Conservation (phyloP, 805 yeast genomes). For the Zygosaccharomyces siamensis region DNA sequence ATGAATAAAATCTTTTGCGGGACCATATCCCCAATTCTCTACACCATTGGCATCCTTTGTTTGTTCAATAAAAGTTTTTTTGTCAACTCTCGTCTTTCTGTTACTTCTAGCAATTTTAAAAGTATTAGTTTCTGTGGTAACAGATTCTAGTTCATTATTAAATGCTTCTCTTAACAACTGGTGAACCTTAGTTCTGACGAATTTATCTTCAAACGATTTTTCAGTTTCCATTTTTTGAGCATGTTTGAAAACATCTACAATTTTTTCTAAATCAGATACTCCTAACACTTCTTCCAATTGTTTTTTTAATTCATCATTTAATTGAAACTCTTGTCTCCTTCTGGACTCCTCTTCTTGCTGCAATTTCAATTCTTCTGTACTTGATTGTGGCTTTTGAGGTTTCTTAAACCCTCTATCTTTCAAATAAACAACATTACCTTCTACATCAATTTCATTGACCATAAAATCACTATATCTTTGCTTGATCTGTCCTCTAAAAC, state of each 20-base stretch:
- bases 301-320: constrained; percentile 43
- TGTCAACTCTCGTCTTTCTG: constrained; percentile 37
- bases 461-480: constrained; percentile 90
- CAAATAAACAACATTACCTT: constrained; percentile 70
- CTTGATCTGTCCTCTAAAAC: constrained; percentile 77
- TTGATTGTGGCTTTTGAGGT: constrained; percentile 44
- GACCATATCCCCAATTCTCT: constrained; percentile 70
- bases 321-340: constrained; percentile 36
- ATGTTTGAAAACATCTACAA: constrained; percentile 50
- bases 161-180: constrained; percentile 70
- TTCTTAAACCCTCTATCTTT: constrained; percentile 65
- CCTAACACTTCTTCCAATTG: constrained; percentile 54
- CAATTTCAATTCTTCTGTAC: constrained; percentile 38
- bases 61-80: constrained; percentile 36
- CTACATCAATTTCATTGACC: constrained; percentile 76
- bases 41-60: constrained; percentile 45
- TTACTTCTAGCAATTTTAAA: constrained; percentile 58
- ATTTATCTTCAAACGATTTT: constrained; percentile 58
- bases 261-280: constrained; percentile 50
- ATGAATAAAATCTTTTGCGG: constrained; percentile 61
- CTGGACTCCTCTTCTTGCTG: constrained; percentile 31
- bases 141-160: constrained; percentile 68
- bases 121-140: constrained; percentile 63
- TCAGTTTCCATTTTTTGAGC: constrained; percentile 57
- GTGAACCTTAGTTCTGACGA: constrained; percentile 73